Evolutionary conservation across 176 grass and related monocot species (phyloP), one percentile per base, ranked within the genome.

Genomic region (Carex kokanica): DNA sequence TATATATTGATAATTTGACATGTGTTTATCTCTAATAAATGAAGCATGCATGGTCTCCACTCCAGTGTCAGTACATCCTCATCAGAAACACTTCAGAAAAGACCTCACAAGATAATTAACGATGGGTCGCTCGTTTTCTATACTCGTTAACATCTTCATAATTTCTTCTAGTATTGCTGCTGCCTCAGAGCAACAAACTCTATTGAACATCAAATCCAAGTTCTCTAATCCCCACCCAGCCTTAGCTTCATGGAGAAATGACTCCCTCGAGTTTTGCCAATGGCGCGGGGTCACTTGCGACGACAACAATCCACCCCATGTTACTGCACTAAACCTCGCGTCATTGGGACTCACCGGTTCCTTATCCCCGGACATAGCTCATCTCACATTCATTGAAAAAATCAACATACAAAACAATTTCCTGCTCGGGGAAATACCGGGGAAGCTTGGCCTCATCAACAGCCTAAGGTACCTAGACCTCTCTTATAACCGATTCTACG

Each of bases 231-330:
- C 86, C 7, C 5, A 1, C 0, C 16, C 5, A 5, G 24, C 53
- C 0, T 47, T 88, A 18, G 69, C 5, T 24, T 78, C 88, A 0
- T 90, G 82, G 88, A 77, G 20, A 56, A 79, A 80, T 0, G 32
- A 21, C 0, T 55, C 85, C 3, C 0, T 36, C 0, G 2, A 66
- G 0, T 72, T 80, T 59, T 90, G 88, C 1, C 0, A 17, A 7
- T 90, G 88, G 84, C 27, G 32, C 12, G 84, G 85, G 3, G 85
- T 90, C 2, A 56, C 27, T 18, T 90, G 84, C 80, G 5, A 17
- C 15, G 10, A 49, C 0, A 36, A 18, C 13, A 41, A 27, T 13
- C 6, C 5, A 5, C 0, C 31, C 11, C 67, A 79, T 1, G 82
- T 83, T 0, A 25, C 20, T 47, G 60, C 85, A 4, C 13, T 90